Percentiles rank a stretch among this genome's conserved stretches.
Conservation (phyloP, 1,284 basidiomycete species). For the Malassezia sympodialis region DNA sequence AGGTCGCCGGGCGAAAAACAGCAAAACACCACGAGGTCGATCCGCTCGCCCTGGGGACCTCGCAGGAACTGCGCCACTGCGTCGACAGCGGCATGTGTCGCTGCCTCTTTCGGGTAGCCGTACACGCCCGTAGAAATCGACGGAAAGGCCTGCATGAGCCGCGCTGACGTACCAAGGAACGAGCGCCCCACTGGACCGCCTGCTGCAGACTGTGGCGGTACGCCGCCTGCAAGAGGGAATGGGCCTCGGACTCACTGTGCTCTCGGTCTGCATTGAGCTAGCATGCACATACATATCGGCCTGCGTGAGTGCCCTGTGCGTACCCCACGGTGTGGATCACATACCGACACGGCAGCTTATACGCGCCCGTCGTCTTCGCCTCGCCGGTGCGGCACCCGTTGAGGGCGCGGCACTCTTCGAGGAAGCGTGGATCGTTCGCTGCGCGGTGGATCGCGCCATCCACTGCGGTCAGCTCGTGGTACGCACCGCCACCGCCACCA, state of each 20-base stretch:
- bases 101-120: constrained; percentile 37
- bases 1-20: constrained; percentile 31
- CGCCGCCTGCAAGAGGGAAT: constrained; percentile 50
- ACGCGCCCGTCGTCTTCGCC: constrained; percentile 62
- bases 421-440: constrained; percentile 60
- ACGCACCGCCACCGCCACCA: constrained; percentile 33
- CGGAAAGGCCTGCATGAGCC: constrained; percentile 29
- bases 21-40: constrained; percentile 33
- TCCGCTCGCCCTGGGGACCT: constrained; percentile 1
- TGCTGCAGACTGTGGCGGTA: constrained; percentile 30
- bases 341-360: constrained; percentile 54
- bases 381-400: constrained; percentile 68
- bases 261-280: background rate
- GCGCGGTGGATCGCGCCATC: constrained; percentile 78
- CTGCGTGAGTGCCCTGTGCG: constrained; percentile 50
- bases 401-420: constrained; percentile 59
- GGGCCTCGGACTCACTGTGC: constrained; percentile 2
- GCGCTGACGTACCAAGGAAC: constrained; percentile 20
- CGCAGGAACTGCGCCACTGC: constrained; percentile 28
- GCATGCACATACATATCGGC: constrained; percentile 6
- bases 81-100: constrained; percentile 25
- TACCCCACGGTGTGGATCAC: constrained; percentile 89
- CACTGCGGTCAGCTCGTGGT: constrained; percentile 49
- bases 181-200: constrained; percentile 14
- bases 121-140: constrained; percentile 45